Base-by-base conservation (phyloP, 1,284 basidiomycete genomes). In the Melanopsichium pennsylvanicum region DNA sequence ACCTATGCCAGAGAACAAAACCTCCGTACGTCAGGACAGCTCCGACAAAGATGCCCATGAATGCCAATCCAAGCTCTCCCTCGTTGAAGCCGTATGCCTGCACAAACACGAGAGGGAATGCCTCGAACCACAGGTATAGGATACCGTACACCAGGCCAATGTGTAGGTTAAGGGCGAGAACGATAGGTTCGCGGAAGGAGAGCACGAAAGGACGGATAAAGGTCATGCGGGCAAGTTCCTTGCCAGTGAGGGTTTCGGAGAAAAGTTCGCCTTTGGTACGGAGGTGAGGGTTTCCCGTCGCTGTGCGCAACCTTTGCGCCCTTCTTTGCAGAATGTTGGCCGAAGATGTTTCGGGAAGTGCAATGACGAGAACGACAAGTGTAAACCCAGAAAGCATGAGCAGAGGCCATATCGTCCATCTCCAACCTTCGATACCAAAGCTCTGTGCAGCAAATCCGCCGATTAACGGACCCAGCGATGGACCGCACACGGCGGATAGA, bases 341-440 rank as follows among this genome's bases (percentile, higher is more conserved):
- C 12, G 61, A 57, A 6, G 72, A 66, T 4, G 82, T 83, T 45
- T 83, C 83, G 15, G 82, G 82, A 27, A 83, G 44, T 4, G 60
- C 39, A 55, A 83, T 57, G 44, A 73, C 37, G 7, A 83, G 60
- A 13, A 70, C 49, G 23, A 72, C 36, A 2, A 72, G 26, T 0
- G 70, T 43, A 23, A 75, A 72, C 3, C 82, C 82, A 21, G 70
- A 75, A 4, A 81, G 59, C 70, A 76, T 79, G 16, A 81, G 62
- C 56, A 82, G 71, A 9, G 76, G 72, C 77, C 78, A 83, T 47
- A 83, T 79, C 9, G 80, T 75, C 74, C 75, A 78, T 9, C 72
- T 49, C 62, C 70, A 76, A 4, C 63, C 64, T 19, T 61, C 37
- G 2, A 18, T 42, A 12, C 52, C 63, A 26, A 50, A 69, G 27